A percentile compares a stretch with the other conserved stretches of the same genome.
phyloP scores from a whole-genome alignment of 2,329 filamentous ascomycete genomes.

The Curvularia spicifera region DNA sequence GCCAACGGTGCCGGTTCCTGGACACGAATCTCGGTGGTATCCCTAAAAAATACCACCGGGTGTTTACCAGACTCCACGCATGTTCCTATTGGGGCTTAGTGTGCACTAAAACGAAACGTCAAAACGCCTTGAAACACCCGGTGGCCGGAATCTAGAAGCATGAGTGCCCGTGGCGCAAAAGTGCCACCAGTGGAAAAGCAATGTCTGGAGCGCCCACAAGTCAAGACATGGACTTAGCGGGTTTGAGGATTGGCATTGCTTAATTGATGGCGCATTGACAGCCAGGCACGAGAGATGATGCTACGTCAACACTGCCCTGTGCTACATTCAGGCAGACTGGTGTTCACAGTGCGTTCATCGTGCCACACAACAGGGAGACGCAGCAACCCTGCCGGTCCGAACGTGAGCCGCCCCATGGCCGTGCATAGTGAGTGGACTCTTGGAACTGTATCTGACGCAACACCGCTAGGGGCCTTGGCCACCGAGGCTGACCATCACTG shows the following conservation, averaged over 20 bases:
- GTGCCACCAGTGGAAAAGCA: slow-evolving; percentile 5
- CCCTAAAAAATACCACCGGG: slow-evolving; percentile 13
- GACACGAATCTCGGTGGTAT: slow-evolving; percentile 11
- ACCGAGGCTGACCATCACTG: neutral
- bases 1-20: slow-evolving; percentile 6
- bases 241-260: slow-evolving; percentile 12
- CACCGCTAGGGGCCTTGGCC: neutral
- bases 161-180: slow-evolving; percentile 3
- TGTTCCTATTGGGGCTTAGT: slow-evolving; percentile 4
- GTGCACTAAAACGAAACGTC: neutral
- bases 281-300: neutral
- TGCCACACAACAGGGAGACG: neutral
- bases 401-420: neutral
- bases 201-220: slow-evolving; percentile 1
- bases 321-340: neutral
- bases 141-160: slow-evolving; percentile 15
- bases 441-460: neutral
- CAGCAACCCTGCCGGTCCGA: neutral
- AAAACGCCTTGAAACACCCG: slow-evolving; percentile 12
- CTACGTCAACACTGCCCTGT: neutral
- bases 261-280: slow-evolving; percentile 8
- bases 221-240: slow-evolving; percentile 7
- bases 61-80: slow-evolving; percentile 12
- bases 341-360: neutral
- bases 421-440: slow-evolving; percentile 3